phyloP scores from a whole-genome alignment of 23 red algal species.

The Gracilaria caudata region DNA sequence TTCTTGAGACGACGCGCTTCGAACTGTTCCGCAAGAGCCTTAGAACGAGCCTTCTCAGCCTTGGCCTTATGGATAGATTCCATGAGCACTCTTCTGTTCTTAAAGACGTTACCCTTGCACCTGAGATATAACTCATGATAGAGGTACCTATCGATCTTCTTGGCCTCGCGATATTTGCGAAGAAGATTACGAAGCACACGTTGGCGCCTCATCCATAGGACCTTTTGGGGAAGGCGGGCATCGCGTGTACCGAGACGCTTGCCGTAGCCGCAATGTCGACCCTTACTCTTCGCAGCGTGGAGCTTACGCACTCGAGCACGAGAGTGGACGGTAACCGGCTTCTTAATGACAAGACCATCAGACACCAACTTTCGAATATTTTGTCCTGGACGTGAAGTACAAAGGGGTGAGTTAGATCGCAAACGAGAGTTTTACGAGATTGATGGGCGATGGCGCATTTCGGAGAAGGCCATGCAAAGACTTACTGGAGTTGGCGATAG shows the following conservation, averaged over 20 bases:
- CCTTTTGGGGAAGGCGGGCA: conserved; percentile 93
- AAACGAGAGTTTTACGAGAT: not conserved
- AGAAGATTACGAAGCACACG: conserved; percentile 93
- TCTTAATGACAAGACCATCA: conserved; percentile 93
- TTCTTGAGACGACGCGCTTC: conserved; percentile 94
- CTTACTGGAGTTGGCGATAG: conserved; percentile 96
- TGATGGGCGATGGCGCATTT: not conserved
- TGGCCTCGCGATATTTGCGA: conserved; percentile 91
- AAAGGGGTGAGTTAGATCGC: not conserved
- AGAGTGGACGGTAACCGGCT: conserved; percentile 96
- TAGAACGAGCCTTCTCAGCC: conserved; percentile 91
- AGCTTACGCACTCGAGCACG: conserved; percentile 87
- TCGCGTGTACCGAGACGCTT: conserved; percentile 96
- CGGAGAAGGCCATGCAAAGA: not conserved
- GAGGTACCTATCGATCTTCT: conserved; percentile 96
- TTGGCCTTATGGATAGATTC: conserved; percentile 95
- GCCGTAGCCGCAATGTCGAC: conserved; percentile 91
- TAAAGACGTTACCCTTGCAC: conserved; percentile 99
- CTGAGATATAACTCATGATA: conserved; percentile 96
- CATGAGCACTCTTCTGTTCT: conserved; percentile 99
- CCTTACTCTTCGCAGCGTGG: conserved; percentile 93
- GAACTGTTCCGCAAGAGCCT: conserved; percentile 78
- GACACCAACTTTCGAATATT: conserved; percentile 92
- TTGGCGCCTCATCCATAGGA: conserved; percentile 95
- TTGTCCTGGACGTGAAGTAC: conserved; percentile 64